phyloP scores from a whole-genome alignment of 352 stramenopile genomes.

The Phytophthora meadii region DNA sequence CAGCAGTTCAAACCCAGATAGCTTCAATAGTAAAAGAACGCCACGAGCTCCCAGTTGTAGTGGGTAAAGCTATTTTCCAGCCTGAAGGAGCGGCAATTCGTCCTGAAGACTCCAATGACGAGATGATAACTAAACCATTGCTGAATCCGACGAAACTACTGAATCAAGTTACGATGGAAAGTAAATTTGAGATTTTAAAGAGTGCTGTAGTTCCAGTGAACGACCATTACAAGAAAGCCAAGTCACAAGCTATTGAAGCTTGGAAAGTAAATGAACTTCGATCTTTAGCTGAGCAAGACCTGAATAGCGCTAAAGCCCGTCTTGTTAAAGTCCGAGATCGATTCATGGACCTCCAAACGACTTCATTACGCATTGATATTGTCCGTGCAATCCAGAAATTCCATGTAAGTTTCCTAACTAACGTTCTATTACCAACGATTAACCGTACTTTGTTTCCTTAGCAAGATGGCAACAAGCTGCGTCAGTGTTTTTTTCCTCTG shows the following conservation, averaged over 20 bases:
- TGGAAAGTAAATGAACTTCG: slow-evolving; percentile 70
- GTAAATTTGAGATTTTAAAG: slow-evolving; percentile 71
- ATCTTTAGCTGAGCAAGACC: slow-evolving; percentile 55
- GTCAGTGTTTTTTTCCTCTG: slow-evolving; percentile 63
- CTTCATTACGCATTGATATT: slow-evolving; percentile 47
- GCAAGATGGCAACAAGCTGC: slow-evolving; percentile 58
- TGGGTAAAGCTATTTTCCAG: slow-evolving; percentile 66
- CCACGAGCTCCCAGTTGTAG: slow-evolving; percentile 59
- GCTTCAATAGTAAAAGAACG: slow-evolving; percentile 36
- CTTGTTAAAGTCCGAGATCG: slow-evolving; percentile 61
- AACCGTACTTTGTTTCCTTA: slow-evolving; percentile 14
- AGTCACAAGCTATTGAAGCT: slow-evolving; percentile 53
- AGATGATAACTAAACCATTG: slow-evolving; percentile 24
- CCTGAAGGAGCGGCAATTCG: neutral
- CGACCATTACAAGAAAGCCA: slow-evolving; percentile 67
- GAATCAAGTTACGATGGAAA: slow-evolving; percentile 63
- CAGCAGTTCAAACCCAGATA: slow-evolving; percentile 35
- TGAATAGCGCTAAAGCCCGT: slow-evolving; percentile 62
- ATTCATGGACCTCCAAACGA: slow-evolving; percentile 60
- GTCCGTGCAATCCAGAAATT: slow-evolving; percentile 45
- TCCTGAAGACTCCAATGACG: neutral
- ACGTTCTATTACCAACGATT: neutral
- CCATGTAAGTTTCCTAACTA: slow-evolving; percentile 44
- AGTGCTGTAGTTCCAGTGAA: slow-evolving; percentile 50
- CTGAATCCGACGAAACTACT: slow-evolving; percentile 49